These are phyloP conservation scores for Pleurozium schreberi DNA, from an alignment of 225 moss, liverwort and hornwort genomes.

Conservation along the genomic window DNA sequence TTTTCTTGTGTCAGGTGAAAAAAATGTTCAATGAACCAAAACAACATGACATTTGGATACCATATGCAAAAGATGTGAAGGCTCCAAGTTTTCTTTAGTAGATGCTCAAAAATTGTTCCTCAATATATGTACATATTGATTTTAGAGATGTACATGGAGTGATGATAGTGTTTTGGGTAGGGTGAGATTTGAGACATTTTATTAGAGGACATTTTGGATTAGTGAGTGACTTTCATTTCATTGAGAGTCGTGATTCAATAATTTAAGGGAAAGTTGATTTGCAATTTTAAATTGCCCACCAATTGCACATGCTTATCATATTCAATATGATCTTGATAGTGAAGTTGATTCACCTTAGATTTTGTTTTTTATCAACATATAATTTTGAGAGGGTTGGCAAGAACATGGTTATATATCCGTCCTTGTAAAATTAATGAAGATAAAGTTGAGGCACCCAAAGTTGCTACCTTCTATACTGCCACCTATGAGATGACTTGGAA, in stretches of 20 bases:
- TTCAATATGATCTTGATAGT: background rate
- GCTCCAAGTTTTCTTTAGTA: background rate
- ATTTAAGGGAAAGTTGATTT: background rate
- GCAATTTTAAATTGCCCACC: background rate
- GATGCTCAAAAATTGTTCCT: background rate
- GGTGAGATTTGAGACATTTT: background rate
- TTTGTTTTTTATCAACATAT: background rate
- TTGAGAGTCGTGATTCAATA: background rate
- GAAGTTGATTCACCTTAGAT: background rate
- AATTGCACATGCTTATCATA: background rate
- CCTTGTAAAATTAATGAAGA: background rate
- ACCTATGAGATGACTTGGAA: background rate
- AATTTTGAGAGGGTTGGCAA: background rate
- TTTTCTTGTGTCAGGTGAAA: background rate
- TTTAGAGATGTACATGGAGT: background rate
- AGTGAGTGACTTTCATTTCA: background rate
- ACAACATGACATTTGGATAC: background rate
- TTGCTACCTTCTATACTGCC: rapidly evolving
- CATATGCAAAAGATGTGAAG: background rate
- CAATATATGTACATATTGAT: background rate
- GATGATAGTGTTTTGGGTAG: background rate
- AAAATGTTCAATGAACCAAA: too few relatives aligned
- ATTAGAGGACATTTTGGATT: background rate
- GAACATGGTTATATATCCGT: rapidly evolving
- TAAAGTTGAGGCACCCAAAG: background rate